These are phyloP conservation scores for Marvania coccoides DNA, from an alignment of 139 green algal genomes.

Conservation along the genomic window DNA sequence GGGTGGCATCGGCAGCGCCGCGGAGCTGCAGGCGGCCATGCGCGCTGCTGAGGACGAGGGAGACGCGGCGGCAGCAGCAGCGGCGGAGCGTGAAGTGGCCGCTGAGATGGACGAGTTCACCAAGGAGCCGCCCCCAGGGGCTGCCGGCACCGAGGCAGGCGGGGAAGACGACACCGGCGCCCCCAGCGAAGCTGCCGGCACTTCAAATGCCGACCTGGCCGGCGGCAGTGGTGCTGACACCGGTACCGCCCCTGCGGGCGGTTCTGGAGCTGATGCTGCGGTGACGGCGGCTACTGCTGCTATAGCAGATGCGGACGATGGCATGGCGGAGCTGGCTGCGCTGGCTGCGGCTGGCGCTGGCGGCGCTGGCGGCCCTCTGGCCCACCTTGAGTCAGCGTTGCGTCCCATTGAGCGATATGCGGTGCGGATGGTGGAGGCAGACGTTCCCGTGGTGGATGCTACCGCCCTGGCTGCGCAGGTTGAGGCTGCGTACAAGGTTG, in stretches of 20 bases:
- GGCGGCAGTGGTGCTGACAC: neutral
- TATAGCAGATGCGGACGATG: constrained; percentile 28
- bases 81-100: constrained; percentile 35
- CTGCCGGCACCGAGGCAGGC: constrained; percentile 4
- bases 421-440: constrained; percentile 43
- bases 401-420: constrained; percentile 54
- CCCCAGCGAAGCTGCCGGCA: neutral
- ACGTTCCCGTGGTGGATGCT: constrained; percentile 6
- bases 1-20: neutral
- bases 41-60: constrained; percentile 68
- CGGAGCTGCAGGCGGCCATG: constrained; percentile 56
- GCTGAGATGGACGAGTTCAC: constrained; percentile 59
- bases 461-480: constrained; percentile 23
- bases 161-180: constrained; percentile 17
- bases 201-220: neutral
- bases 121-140: neutral
- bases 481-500: constrained; percentile 30
- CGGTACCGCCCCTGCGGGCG: neutral
- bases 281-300: neutral
- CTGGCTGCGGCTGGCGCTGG: constrained; percentile 12
- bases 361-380: constrained; percentile 13
- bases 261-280: neutral
- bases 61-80: constrained; percentile 55
- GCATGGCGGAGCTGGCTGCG: constrained; percentile 32
- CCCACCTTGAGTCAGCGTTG: constrained; percentile 34